These are phyloP conservation scores for Populus tomentosa DNA, from an alignment of 441 rosid genomes.

Conservation along the genomic window DNA sequence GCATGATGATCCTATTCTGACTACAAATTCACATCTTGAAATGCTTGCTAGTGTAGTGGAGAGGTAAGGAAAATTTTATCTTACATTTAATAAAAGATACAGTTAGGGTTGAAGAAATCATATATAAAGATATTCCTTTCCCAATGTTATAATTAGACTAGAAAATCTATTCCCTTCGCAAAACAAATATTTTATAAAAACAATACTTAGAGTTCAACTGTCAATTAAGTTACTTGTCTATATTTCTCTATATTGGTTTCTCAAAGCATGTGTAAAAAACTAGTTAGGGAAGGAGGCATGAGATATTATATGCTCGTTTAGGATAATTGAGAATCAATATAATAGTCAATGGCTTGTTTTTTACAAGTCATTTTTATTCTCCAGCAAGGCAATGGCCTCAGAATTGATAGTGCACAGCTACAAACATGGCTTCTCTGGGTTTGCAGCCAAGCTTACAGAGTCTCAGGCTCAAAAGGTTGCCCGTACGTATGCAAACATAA, in stretches of 20 bases:
- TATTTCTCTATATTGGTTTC: no score
- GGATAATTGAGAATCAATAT: neutral
- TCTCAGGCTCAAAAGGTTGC: slow-evolving; percentile 50
- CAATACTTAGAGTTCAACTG: no score
- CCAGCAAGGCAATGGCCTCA: slow-evolving; percentile 52
- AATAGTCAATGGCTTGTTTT: neutral
- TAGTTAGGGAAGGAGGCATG: no score
- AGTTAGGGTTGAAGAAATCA: no score
- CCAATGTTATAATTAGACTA: no score
- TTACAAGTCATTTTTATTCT: slow-evolving; percentile 11
- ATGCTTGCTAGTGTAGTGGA: slow-evolving; percentile 41
- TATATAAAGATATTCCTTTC: no score
- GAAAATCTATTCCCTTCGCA: no score
- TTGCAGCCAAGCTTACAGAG: slow-evolving; percentile 59
- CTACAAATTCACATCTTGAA: slow-evolving; percentile 35
- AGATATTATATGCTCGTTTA: no score
- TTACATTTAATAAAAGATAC: no score
- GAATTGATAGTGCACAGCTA: slow-evolving; percentile 58
- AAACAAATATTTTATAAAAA: no score
- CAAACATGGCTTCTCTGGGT: slow-evolving; percentile 71
- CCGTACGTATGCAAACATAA: slow-evolving; percentile 22
- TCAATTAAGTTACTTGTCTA: no score
- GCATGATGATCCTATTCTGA: slow-evolving; percentile 21
- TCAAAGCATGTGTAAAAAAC: no score
- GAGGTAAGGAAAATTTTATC: slow-evolving; percentile 23